phyloP scores from a whole-genome alignment of 331 rosid genomes.

The Quercus phellos region DNA sequence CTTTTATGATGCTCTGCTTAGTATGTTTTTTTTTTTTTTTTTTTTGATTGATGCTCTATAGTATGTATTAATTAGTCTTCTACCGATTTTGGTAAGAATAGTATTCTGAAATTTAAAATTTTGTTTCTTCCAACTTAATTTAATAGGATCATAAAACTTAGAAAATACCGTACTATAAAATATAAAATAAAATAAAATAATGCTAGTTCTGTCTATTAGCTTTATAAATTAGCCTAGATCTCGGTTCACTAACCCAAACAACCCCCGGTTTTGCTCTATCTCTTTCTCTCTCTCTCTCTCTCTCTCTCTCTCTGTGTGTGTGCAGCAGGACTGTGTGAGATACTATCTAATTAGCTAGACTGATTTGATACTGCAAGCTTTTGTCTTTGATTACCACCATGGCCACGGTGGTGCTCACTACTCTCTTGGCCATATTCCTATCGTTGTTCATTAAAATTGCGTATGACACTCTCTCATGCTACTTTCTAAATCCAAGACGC shows the following conservation, averaged over 20 bases:
- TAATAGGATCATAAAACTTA: not conserved
- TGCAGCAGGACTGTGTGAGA: not conserved
- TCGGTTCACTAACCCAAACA: not conserved
- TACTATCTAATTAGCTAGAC: not conserved
- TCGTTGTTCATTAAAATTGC: constrained; percentile 37
- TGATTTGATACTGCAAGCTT: not conserved
- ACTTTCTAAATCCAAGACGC: constrained; percentile 66
- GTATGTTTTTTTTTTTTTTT: too few species aligned
- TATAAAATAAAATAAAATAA: too few species aligned
- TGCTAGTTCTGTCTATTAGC: not conserved
- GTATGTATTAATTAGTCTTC: not conserved
- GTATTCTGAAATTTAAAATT: not conserved
- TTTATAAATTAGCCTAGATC: not conserved
- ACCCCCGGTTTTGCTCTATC: not conserved
- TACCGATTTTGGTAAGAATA: not conserved
- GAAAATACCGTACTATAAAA: too few species aligned
- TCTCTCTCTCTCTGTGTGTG: not conserved
- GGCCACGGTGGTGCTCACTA: constrained; percentile 37
- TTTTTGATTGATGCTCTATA: too few species aligned
- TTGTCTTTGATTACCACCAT: constrained; percentile 8
- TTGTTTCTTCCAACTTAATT: not conserved
- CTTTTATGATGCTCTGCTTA: too few species aligned
- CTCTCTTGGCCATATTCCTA: constrained; percentile 23
- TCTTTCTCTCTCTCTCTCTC: not conserved
- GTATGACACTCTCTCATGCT: constrained; percentile 47